Conservation (phyloP, 495 filamentous ascomycete genomes). For the Podospora didyma region DNA sequence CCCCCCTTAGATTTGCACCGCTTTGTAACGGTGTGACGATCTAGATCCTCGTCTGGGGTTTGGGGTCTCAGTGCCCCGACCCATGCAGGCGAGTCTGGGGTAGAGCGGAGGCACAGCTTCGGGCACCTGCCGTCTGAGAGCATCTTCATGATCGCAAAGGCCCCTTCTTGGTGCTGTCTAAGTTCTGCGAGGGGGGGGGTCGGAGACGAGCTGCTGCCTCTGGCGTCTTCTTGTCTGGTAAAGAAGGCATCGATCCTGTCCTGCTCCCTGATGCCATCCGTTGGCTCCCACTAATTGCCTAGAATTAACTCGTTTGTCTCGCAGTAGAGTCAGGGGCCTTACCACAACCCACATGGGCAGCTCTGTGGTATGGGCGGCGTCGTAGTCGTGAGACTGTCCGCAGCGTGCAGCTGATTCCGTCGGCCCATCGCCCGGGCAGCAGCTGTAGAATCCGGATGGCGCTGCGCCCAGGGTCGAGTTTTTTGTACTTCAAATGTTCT, state of each 20-base stretch:
- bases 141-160: constrained; percentile 5
- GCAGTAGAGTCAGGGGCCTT: no score
- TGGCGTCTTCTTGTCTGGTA: neutral
- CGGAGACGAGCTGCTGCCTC: neutral
- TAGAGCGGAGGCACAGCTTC: neutral
- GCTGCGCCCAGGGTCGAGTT: neutral
- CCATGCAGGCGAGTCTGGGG: neutral
- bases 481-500: neutral
- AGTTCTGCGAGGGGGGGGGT: neutral
- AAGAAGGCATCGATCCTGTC: neutral
- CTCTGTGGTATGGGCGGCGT: neutral
- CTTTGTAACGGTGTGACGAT: no score
- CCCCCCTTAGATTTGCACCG: no score
- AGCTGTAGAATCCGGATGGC: neutral
- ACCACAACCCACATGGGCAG: neutral
- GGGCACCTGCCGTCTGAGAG: constrained; percentile 1
- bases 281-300: neutral
- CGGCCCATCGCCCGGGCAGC: constrained; percentile 1
- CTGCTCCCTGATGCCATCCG: neutral
- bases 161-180: neutral
- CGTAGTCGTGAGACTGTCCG: neutral
- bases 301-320: no score
- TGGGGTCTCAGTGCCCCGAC: neutral
- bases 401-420: neutral
- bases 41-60: no score